Percentiles rank a stretch among this genome's conserved stretches.
Evolutionary conservation across 495 filamentous ascomycete species (phyloP).

Genomic region (Cercophora newfieldiana): DNA sequence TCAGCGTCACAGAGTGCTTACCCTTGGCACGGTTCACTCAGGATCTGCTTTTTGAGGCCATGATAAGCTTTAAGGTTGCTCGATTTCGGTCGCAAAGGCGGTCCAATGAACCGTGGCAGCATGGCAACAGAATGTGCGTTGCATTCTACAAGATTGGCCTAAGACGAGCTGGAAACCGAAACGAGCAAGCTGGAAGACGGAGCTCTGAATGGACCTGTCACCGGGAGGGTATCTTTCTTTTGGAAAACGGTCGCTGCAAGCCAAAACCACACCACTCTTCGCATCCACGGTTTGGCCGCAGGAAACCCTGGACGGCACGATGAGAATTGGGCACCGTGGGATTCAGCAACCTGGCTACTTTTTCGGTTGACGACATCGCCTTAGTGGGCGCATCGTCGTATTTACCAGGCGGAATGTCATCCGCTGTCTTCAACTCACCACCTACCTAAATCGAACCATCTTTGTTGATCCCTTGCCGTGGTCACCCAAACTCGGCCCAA

Average conservation of each 20-base stretch:
- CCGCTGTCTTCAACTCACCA: background rate
- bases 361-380: background rate
- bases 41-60: constrained; percentile 4
- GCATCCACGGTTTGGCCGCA: constrained; percentile 5
- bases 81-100: background rate
- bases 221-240: constrained; percentile 10
- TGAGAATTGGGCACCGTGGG: background rate
- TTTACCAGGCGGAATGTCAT: constrained; percentile 1
- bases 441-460: constrained; percentile 8
- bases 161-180: background rate
- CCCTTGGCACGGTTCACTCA: constrained; percentile 12
- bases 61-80: background rate
- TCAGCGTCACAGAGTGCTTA: too few species aligned
- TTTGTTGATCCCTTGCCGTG: background rate
- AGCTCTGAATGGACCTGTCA: background rate
- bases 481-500: background rate
- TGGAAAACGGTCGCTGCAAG: constrained; percentile 1
- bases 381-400: background rate
- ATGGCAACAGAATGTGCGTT: background rate
- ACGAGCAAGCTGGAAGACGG: background rate
- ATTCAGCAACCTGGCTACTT: background rate
- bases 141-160: constrained; percentile 5
- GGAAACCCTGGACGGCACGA: constrained; percentile 5
- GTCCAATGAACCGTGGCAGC: too few species aligned
- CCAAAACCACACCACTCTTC: background rate